Base-by-base conservation (phyloP, 2,329 filamentous ascomycete species). In the Xylaria sp. region DNA sequence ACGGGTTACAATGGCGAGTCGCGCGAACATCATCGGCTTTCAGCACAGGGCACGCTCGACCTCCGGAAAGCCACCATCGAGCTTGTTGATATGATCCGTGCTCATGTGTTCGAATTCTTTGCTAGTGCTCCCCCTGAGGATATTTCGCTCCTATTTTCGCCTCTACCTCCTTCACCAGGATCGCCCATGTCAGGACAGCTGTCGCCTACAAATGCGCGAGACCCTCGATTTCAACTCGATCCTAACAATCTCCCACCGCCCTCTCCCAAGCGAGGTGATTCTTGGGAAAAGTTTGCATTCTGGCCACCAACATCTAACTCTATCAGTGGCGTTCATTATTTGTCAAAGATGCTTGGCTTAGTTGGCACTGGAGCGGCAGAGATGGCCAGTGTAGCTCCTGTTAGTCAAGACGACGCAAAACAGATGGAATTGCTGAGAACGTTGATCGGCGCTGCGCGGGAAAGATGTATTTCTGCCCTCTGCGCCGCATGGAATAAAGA, bases 301-400 rank as follows among this genome's bases (percentile, higher is more conserved):
- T 98, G 94, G 94, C 94, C 94, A 3, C 95, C 94, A 0, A 90
- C 91, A 78, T 91, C 93, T 1, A 98, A 97, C 73, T 94, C 94
- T 0, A 80, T 98, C 23, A 96, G 93, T 61, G 94, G 92, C n/a
- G 92, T 94, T 1, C 87, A 96, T 75, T 97, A 96, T 72, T 83
- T 99, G 4, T 88, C 91, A 53, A 92, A 91, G 74, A 89, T 95
- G 74, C 81, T 98, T 21, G 83, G 88, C 0, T 81, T 97, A 2
- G 87, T 99, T 3, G 93, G 94, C n/a, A 90, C 90, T 2, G 94
- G 91, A 2, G 92, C 92, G 1, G 91, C 90, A 28, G 94, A 97
- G 72, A 89, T 97, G 83, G 91, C 92, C 1, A 86, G 88, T 28
- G 82, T 97, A 28, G 82, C 84, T 14, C 87, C 92, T 0, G 83